Evolutionary conservation across 164 flowering plant species (phyloP), one percentile per base, ranked within the genome.

Genomic region (Santalum album): DNA sequence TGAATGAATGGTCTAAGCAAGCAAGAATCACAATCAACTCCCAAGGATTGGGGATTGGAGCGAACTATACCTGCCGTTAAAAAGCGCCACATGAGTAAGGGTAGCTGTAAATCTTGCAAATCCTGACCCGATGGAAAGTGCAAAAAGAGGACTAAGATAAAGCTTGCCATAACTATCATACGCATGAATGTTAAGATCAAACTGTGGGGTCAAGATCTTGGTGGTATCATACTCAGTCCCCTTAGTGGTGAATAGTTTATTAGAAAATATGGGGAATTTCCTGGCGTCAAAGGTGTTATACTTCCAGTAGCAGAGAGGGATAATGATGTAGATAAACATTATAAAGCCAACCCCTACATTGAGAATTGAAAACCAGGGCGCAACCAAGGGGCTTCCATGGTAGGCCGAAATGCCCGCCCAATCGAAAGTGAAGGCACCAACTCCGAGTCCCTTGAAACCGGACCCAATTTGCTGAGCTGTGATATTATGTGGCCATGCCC

Each of bases 271-370:
- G 27, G 51, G 51, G 14, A 49, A 49, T 23, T 23, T 49, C 32
- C 51, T 23, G 26, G 51, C 17, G 27, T 49, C 32, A 2, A 49
- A 49, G 27, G 51, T 49, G 51, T 49, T 49, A 24, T 22, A 49
- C 18, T 49, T 49, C 51, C 51, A 49, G 32, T 49, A 49, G 16
- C 51, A 49, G n/a, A 49, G 27, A 25, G 51, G 51, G 32, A 49
- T 18, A 25, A 22, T 15, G 12, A 49, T 49, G 51, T 49, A 49
- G 51, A 49, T 17, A 17, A 49, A 49, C 27, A 49, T 23, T 26
- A 23, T 23, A n/a, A 49, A 49, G 1, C 51, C 50, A 20, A 46
- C 50, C 16, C 50, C 50, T 6, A 46, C 50, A 14, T 46, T 46
- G 21, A 46, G 22, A 6, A 49, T 49, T 2, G 51, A 49, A 25